Evolutionary conservation across 73 alveolate species (phyloP), one percentile per base, ranked within the genome.

Genomic region (Paramecium octaurelia): DNA sequence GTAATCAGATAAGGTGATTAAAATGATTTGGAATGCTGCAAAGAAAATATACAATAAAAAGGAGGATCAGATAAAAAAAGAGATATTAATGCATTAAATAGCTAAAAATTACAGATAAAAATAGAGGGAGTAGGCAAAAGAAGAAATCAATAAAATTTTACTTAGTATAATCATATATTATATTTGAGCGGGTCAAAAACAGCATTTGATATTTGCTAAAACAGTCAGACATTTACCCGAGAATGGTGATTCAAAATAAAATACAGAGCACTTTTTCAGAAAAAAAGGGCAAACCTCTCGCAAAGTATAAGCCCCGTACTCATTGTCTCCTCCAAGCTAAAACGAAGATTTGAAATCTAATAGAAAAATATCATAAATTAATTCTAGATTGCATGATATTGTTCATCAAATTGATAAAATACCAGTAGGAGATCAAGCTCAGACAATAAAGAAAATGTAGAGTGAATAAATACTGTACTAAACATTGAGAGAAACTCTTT

Each of bases 21-120:
- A 80, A 80, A 80, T 80, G 91, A 80, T 80, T 11, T 48, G 57
- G 46, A 46, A 80, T 27, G 91, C 91, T 3, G 91, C 91, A 3
- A 80, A 46, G 29, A 80, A 80, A 23, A 80, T 80, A 3, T 80
- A 80, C 27, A 80, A 80, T 20, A 80, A 80, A 24, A 80, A 80
- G 29, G 38, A 40, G 7, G 91, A 80, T 44, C 18, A 80, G 16
- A 80, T 80, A 44, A 24, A 80, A 46, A 80, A 46, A 35, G 91
- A 80, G 57, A 43, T 44, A 20, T 12, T 80, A 18, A 80, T 80
- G 91, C 36, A 46, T 48, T 44, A 80, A 80, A 46, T 80, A 20
- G 91, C 27, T 0, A 80, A 43, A 35, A 73, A 73, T 29, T 36
- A 29, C 16, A 31, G 84, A 64, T 34, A 73, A 73, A 31, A 73